phyloP scores from a whole-genome alignment of 257 asterid species.

The Solanum bukasovii region DNA sequence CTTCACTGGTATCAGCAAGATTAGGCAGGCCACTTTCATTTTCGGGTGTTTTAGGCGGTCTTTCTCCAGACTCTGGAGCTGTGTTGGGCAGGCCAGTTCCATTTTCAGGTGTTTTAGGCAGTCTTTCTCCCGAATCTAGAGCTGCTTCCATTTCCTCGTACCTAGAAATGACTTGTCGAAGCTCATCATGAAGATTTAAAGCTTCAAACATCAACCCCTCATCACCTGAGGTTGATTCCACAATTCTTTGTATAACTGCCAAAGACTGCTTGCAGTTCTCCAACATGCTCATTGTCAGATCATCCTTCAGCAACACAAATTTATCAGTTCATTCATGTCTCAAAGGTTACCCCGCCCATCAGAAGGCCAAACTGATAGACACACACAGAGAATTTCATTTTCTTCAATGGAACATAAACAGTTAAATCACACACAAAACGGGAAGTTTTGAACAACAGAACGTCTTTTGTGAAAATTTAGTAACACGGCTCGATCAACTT shows the following conservation, averaged over 20 bases:
- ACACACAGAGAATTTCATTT: background rate
- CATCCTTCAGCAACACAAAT: slow-evolving; percentile 43
- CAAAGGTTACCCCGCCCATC: background rate
- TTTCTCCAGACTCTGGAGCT: slow-evolving; percentile 25
- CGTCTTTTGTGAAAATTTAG: background rate
- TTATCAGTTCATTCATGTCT: background rate
- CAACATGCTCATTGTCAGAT: slow-evolving; percentile 55
- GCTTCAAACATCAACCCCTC: slow-evolving; percentile 86
- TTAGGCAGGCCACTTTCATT: slow-evolving; percentile 14
- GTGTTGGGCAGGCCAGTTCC: slow-evolving; percentile 7
- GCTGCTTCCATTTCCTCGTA: slow-evolving; percentile 47
- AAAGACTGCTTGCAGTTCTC: slow-evolving; percentile 71
- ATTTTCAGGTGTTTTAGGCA: slow-evolving; percentile 2
- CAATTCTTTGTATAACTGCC: slow-evolving; percentile 52
- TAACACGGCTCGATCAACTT: background rate
- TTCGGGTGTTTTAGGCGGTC: slow-evolving; percentile 7
- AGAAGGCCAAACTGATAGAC: background rate
- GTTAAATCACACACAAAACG: background rate
- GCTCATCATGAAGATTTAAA: slow-evolving; percentile 78
- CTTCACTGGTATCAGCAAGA: slow-evolving; percentile 13
- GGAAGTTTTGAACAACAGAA: background rate
- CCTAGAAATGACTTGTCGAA: slow-evolving; percentile 47
- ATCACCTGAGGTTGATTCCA: slow-evolving; percentile 68
- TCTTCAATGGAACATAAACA: background rate
- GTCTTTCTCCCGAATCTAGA: slow-evolving; percentile 20